Base-by-base conservation (phyloP, 176 grass and related monocot genomes). In the Luzula sylvatica region DNA sequence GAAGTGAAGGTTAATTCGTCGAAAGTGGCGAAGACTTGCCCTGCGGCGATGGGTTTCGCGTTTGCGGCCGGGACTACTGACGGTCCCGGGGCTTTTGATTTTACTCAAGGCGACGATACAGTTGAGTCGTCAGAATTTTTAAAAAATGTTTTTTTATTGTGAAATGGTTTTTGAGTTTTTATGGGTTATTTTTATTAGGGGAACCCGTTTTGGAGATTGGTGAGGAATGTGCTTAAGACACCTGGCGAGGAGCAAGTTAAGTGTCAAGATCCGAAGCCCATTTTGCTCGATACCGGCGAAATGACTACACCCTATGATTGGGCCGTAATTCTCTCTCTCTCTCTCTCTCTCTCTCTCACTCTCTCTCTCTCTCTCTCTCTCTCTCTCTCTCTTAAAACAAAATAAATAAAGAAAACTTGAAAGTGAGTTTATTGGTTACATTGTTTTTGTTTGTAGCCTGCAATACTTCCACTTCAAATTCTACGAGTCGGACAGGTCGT, bases 41-140 rank as follows among this genome's bases (percentile, higher is more conserved):
- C 85, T 60, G 85, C 85, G 29, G 85, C 92, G 29, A 82, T 96
- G 92, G 92, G 92, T 12, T 96, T 86, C 50, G 81, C 85, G 55
- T 96, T 96, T 77, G 92, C 85, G 56, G 92, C 92, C 66, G 90
- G 90, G 72, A 96, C 90, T 46, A 98, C 92, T 27, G 85, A 98
- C 73, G 92, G 92, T 6, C 92, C 92, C 74, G 92, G 92, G 38
- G 81, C 81, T 57, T 96, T 89, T 77, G 92, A 96, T 75, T 96
- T 96, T 53, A 68, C 65, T 52, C 92, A 96, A 86, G 92, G 85
- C 71, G 92, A 96, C 73, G 68, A 58, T 46, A 71, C 81, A 82
- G 92, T 96, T 85, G 20, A 65, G 47, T 56, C 23, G n/a, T n/a
- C n/a, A n/a, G n/a, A 35, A 35, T 4, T 35, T 9, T 32, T 3